Evolutionary conservation across 2,329 filamentous ascomycete species (phyloP), one percentile per base, ranked within the genome.

Genomic region (Colletotrichum cuscutae): DNA sequence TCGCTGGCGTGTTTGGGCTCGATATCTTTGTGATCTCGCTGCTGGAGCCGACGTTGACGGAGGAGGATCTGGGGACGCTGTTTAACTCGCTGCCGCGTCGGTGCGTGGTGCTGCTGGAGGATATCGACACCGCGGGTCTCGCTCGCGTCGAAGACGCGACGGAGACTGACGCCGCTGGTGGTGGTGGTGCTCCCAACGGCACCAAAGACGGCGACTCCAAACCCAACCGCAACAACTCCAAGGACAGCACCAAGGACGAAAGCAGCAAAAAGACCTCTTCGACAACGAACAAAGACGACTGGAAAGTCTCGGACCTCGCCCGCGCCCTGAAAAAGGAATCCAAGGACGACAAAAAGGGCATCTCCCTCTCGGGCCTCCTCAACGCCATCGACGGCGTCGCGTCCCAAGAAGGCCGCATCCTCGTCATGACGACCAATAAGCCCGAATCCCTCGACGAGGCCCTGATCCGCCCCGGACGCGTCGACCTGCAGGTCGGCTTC

Each of bases 371-470:
- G 0, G 94, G 94, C 0, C 87, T 97, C 1, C 87, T 97, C 64
- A 97, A 97, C 81, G 92, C 93, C 71, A 94, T 97, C 72, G 94
- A 97, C 77, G 93, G 94, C 67, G 93, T 95, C 1, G 93, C 92
- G 1, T 93, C 91, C 3, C 93, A 94, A 77, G 94, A 96, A 82
- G 94, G 93, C 30, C 89, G 93, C 58, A 89, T 96, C 13, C 87
- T 96, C 22, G 91, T 96, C 83, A 95, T 95, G 92, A 95, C 94
- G 0, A 95, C 93, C 37, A 97, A 96, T 81, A 89, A 90, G 72
- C 92, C 92, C 3, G 91, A 95, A 76, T 86, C 89, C 15, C 88
- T 96, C 0, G 93, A 95, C 78, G 88, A 91, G 58, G 93, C 93
- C 0, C 86, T 97, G 6, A 91, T 95, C 62, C 87, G 93, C 0